Conservation (phyloP, 352 stramenopile genomes). For the Phytophthora tentaculata region DNA sequence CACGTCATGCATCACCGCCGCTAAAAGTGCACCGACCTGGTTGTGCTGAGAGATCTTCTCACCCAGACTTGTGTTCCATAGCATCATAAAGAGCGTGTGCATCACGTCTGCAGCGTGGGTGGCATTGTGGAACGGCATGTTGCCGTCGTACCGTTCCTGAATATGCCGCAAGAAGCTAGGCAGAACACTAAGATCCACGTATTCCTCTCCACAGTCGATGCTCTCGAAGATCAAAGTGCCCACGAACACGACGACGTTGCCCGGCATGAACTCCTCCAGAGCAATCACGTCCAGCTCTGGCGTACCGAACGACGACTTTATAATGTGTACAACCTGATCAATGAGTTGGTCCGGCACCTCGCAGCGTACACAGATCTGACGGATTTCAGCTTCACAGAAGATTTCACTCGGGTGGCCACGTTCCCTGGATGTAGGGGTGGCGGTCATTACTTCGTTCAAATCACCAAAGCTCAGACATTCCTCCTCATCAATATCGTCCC, state of each 20-base stretch:
- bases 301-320: slow-evolving; percentile 65
- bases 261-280: slow-evolving; percentile 68
- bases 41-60: slow-evolving; percentile 66
- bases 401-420: slow-evolving; percentile 49
- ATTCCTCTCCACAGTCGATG: slow-evolving; percentile 59
- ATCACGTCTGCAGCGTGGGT: slow-evolving; percentile 83
- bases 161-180: slow-evolving; percentile 64
- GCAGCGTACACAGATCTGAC: slow-evolving; percentile 55
- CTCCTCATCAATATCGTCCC: slow-evolving; percentile 53
- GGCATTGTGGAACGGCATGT: slow-evolving; percentile 85
- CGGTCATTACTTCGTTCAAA: slow-evolving; percentile 52
- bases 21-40: slow-evolving; percentile 74
- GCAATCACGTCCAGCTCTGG: slow-evolving; percentile 71
- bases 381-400: slow-evolving; percentile 57
- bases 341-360: slow-evolving; percentile 50
- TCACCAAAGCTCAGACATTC: slow-evolving; percentile 35
- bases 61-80: slow-evolving; percentile 60
- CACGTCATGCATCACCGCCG: slow-evolving; percentile 83
- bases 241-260: slow-evolving; percentile 71
- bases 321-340: slow-evolving; percentile 55
- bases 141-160: slow-evolving; percentile 63
- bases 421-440: slow-evolving; percentile 56
- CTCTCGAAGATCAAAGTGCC: slow-evolving; percentile 77
- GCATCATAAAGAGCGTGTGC: slow-evolving; percentile 78
- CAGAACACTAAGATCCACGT: slow-evolving; percentile 62